Conservation (phyloP, 805 yeast species). For the Lipomyces sp. region DNA sequence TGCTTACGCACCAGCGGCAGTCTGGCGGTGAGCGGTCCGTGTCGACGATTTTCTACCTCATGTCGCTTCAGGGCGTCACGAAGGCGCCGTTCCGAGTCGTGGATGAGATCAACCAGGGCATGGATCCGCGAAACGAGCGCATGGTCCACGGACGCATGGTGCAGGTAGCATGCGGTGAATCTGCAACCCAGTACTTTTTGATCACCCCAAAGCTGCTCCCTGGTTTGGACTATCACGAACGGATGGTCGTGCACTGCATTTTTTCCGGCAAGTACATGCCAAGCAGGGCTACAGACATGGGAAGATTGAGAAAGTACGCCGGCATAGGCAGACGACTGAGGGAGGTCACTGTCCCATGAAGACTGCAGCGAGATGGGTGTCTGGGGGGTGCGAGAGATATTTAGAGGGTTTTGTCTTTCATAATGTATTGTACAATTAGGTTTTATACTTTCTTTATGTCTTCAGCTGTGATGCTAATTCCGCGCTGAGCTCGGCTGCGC, state of each 20-base stretch:
- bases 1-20: conserved; percentile 80
- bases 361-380: no score
- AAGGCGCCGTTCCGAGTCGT: conserved; percentile 90
- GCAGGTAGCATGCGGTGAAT: conserved; percentile 66
- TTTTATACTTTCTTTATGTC: no score
- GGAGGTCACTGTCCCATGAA: conserved; percentile 1
- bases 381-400: not conserved
- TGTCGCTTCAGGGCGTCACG: conserved; percentile 85
- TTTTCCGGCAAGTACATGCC: conserved; percentile 47
- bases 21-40: conserved; percentile 98
- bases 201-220: conserved; percentile 90
- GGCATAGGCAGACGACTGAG: conserved; percentile 15
- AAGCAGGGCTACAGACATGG: conserved; percentile 7
- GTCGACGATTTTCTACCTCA: conserved; percentile 83
- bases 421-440: not conserved
- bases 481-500: conserved; percentile 19
- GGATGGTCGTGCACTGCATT: conserved; percentile 84
- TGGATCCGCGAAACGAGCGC: conserved; percentile 92
- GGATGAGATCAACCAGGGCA: conserved; percentile 98
- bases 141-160: conserved; percentile 83
- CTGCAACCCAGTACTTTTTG: conserved; percentile 77
- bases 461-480: not conserved
- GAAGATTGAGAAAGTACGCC: conserved; percentile 18
- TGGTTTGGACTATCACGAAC: conserved; percentile 68
- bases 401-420: not conserved